Base-by-base conservation (phyloP, 2,329 filamentous ascomycete species). In the Colletotrichum tabaci region DNA sequence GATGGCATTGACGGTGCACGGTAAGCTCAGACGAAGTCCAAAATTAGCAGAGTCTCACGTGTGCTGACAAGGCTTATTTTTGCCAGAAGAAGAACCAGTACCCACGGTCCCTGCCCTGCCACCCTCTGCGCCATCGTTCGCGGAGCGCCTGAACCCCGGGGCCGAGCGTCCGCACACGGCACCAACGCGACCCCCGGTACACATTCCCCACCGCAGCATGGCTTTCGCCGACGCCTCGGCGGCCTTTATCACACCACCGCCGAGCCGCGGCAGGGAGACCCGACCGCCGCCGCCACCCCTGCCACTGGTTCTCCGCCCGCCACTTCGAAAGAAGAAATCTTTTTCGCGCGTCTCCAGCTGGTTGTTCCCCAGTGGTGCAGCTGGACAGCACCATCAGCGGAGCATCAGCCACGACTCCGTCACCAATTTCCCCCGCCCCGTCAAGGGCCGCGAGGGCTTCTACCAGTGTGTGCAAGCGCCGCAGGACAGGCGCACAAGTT, bases 241-340 rank as follows among this genome's bases (percentile, higher is more conserved):
- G 46, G 76, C 79, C 8, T 77, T 81, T 61, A 76, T 74, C 55
- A 77, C 78, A n/a, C 77, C 75, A 18, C 77, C 76, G 38, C 75
- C 76, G 61, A 76, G 72, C 60, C 73, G 73, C 72, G 74, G 75
- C 63, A 74, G 74, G 35, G 77, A 83, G 26, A 80, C 83, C 6
- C 78, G 81, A 8, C 80, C 83, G 1, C 83, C 87, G 1, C 87
- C 88, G 3, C 89, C 89, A 1, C 89, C 89, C 2, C 80, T 90
- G 5, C 89, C 89, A 0, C 83, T 91, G 30, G 86, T 89, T 18
- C 83, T 90, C 67, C 86, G 87, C n/a, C 89, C 89, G 9, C 88
- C 88, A 2, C 77, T 91, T 73, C 84, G 90, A 70, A 91, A 91
- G 83, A 92, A 91, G 84, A 92, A 91, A 77, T 91, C 89, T 0